Conservation (phyloP, 2,329 filamentous ascomycete species). For the Phialophora macrospora region DNA sequence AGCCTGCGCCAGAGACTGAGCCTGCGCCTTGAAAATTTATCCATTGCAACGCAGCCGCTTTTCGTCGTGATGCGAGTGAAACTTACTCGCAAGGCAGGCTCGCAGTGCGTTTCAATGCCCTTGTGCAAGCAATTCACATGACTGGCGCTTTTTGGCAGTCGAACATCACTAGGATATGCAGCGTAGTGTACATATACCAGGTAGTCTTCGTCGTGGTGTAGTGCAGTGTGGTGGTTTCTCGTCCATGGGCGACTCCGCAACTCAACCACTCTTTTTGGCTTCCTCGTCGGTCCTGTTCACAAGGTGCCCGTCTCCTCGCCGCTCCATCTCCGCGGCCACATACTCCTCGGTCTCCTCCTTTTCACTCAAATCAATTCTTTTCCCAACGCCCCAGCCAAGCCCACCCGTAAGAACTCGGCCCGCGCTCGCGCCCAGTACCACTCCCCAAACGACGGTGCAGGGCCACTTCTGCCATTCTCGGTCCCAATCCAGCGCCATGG, state of each 20-base stretch:
- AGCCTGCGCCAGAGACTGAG: background rate
- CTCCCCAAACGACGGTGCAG: constrained; percentile 82
- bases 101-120: background rate
- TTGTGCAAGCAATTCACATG: background rate
- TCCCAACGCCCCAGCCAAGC: constrained; percentile 32
- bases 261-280: background rate
- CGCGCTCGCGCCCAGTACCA: constrained; percentile 76
- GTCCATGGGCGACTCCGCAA: background rate
- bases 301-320: background rate
- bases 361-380: constrained; percentile 39
- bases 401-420: constrained; percentile 51
- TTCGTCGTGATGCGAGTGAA: background rate
- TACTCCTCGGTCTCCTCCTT: constrained; percentile 22
- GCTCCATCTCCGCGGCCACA: background rate
- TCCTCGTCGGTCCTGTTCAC: background rate
- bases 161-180: background rate
- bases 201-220: background rate
- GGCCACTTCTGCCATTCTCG: constrained; percentile 99
- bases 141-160: background rate
- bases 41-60: background rate
- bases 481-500: constrained; percentile 97
- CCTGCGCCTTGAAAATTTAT: background rate
- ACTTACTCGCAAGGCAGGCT: background rate
- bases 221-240: background rate
- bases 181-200: background rate